Evolutionary conservation across 2,329 filamentous ascomycete genomes (phyloP).

Genomic region (Alternaria atra): DNA sequence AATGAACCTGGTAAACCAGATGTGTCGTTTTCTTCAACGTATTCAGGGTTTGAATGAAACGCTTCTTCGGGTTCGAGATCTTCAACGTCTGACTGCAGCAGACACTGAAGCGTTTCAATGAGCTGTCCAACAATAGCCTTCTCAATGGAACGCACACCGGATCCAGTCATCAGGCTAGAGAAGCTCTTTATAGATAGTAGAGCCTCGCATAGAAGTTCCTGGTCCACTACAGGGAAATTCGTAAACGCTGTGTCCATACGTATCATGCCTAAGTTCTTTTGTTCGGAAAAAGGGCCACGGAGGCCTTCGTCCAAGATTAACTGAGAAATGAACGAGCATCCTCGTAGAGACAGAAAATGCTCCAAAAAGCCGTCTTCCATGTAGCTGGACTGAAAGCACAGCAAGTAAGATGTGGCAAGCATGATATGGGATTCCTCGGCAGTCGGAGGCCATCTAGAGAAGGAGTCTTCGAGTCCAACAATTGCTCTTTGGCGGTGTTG

Average conservation of each 20-base stretch:
- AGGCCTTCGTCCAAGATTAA: slow-evolving; percentile 23
- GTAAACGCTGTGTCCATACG: slow-evolving; percentile 16
- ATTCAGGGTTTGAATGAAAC: background rate
- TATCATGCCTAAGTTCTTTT: slow-evolving; percentile 12
- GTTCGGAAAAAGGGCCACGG: slow-evolving; percentile 22
- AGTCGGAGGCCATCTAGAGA: slow-evolving; percentile 30
- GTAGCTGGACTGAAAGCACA: slow-evolving; percentile 31
- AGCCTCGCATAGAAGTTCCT: slow-evolving; percentile 18
- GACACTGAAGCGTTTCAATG: slow-evolving; percentile 17
- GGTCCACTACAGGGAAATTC: slow-evolving; percentile 21
- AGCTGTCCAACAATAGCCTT: slow-evolving; percentile 22
- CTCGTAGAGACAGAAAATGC: slow-evolving; percentile 29
- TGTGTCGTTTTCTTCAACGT: background rate
- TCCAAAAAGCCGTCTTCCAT: slow-evolving; percentile 32
- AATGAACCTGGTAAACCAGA: background rate
- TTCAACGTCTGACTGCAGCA: slow-evolving; percentile 13
- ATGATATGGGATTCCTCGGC: slow-evolving; percentile 36
- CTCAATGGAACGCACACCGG: slow-evolving; percentile 18
- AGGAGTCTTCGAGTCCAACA: slow-evolving; percentile 30
- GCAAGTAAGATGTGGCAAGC: slow-evolving; percentile 34
- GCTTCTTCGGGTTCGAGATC: background rate
- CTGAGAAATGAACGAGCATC: slow-evolving; percentile 30
- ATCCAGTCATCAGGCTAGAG: slow-evolving; percentile 4
- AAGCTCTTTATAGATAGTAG: slow-evolving; percentile 21
- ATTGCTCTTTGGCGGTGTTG: slow-evolving; percentile 35